Base-by-base conservation (phyloP, 345 rosid genomes). In the Brassica nigra region DNA sequence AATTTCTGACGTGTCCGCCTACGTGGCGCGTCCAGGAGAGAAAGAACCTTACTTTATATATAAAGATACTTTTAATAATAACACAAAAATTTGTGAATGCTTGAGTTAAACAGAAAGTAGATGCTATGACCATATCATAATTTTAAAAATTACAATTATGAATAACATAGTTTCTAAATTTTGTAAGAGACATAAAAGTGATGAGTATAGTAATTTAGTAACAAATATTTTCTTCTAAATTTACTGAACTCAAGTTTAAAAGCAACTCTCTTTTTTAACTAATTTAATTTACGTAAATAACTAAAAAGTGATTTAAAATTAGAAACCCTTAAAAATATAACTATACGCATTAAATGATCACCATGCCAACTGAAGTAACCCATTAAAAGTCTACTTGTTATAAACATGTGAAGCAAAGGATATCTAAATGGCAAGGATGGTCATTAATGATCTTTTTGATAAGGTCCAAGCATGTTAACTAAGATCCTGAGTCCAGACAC, bases 361-460 rank as follows among this genome's bases (percentile, higher is more conserved):
- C 10, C 64, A 4, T 55, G 8, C 36, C 54, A 58, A 5, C 14
- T 20, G 20, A 34, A 59, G 63, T 27, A 59, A 10, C 37, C n/a
- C 27, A 59, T 23, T 58, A 8, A 37, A 59, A 23, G 74, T n/a
- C 54, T 18, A 71, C 20, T 14, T 61, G 62, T 11, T 44, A 20
- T 47, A 62, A 44, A 33, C 47, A 28, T 62, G 47, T 16, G n/a
- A 57, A 76, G 44, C 37, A 29, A 68, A 76, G 0, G 5, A 39
- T 58, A 31, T 58, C 44, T 58, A 39, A 58, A 76, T 30, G 20
- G n/a, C 54, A 68, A 57, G 14, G 59, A 16, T 57, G 58, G 27
- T 75, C 72, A 75, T 37, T 65, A 67, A 55, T 75, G 37, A 42
- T 75, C 59, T 75, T 65, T 27, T 52, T n/a, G 1, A 16, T 14